Evolutionary conservation across 306 rosid genomes (phyloP), one percentile per base, ranked within the genome.

Genomic region (Prunus kanzakura): DNA sequence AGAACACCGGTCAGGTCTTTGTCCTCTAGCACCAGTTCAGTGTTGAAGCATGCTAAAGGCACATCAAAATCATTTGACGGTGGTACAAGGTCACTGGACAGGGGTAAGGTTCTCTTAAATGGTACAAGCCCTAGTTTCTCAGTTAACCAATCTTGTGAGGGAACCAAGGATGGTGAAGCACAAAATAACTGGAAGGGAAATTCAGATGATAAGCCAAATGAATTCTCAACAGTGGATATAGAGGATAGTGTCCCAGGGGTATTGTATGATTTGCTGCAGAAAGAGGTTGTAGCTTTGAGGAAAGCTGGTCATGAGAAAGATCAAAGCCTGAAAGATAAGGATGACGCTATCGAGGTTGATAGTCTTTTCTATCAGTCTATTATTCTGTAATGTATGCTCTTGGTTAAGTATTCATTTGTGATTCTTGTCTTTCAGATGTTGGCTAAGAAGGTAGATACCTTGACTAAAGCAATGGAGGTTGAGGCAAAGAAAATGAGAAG

Each of bases 401-500:
- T 14, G 3, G 16, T 72, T 75, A 71, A 67, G 78, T 63, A 64
- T 70, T 78, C 75, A 73, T 69, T 60, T 56, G 73, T 79, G 76
- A 50, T 85, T 52, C 27, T 52, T 76, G 22, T 80, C 51, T 78
- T 27, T 78, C 84, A 89, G 97, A 92, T 96, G 99, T 84, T 96
- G 77, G 96, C 99, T 64, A 96, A 87, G 97, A 96, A 96, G 90
- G 99, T 96, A 49, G 99, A 96, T 75, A 96, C 98, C 74, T 83
- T 96, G 88, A 90, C 97, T 67, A 96, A 93, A 86, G 99, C 99
- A 77, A 96, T 96, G 99, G 99, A 96, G 78, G 98, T 96, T 67
- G 98, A 96, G 84, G 99, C 99, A n/a, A 92, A 86, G 90, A 96
- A 93, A 81, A 96, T 96, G 98, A 89, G 98, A 88, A 91, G 99